Evolutionary conservation across 768 basidiomycete species (phyloP).

Genomic region (Mycena metata): DNA sequence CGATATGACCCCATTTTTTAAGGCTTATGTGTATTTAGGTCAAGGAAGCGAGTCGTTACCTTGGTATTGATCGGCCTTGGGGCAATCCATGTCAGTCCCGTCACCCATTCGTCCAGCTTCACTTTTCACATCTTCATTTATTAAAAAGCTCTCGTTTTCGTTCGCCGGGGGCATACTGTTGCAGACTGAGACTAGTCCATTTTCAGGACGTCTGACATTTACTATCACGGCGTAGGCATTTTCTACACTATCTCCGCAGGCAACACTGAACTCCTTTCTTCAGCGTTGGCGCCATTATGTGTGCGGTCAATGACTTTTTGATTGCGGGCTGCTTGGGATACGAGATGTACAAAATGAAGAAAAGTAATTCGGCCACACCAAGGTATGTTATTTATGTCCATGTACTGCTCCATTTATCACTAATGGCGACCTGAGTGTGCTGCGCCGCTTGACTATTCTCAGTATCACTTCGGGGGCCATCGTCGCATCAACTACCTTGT

Average conservation of each 20-base stretch:
- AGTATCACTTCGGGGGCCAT: conserved; percentile 32
- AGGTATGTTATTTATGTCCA: background rate
- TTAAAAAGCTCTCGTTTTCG: conserved; percentile 21
- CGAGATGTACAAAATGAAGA: conserved; percentile 28
- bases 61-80: conserved; percentile 18
- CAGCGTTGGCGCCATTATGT: conserved; percentile 30
- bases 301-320: conserved; percentile 28
- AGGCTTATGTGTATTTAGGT: conserved; percentile 7
- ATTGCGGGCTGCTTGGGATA: conserved; percentile 29
- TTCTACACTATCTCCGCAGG: background rate
- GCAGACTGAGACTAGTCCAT: background rate
- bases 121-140: background rate
- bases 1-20: background rate
- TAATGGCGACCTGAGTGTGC: conserved; percentile 8
- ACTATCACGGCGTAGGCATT: conserved; percentile 24
- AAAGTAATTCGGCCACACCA: background rate
- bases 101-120: too few species aligned
- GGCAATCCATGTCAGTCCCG: conserved; percentile 24
- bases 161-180: conserved; percentile 24
- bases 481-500: conserved; percentile 31
- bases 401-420: background rate
- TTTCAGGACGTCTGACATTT: background rate
- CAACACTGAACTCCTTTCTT: background rate
- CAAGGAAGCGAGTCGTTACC: conserved; percentile 27
- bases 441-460: conserved; percentile 29